These are phyloP conservation scores for Agrocybe pediades DNA, from an alignment of 768 basidiomycete genomes.

Conservation along the genomic window DNA sequence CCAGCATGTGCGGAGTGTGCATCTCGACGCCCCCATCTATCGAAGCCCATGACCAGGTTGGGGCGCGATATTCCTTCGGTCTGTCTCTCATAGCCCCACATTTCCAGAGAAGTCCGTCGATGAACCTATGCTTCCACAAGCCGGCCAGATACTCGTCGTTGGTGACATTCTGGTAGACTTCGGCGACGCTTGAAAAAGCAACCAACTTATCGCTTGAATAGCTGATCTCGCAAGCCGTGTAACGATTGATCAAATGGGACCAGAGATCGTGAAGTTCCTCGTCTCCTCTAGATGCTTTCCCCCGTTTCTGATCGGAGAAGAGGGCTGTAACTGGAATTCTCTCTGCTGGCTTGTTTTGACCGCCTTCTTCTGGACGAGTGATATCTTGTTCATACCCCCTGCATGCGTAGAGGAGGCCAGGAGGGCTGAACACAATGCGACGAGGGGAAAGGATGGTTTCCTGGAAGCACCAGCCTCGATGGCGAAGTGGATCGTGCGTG, in stretches of 20 bases:
- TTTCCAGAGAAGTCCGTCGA: slow-evolving; percentile 5
- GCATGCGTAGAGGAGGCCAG: background rate
- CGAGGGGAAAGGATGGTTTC: background rate
- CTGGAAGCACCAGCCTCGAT: slow-evolving; percentile 1
- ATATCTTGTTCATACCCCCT: background rate
- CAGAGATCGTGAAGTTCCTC: background rate
- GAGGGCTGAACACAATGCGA: background rate
- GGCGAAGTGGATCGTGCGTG: background rate
- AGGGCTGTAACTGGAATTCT: background rate
- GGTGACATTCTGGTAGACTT: background rate
- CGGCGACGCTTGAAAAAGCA: slow-evolving; percentile 1
- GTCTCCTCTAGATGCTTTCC: background rate
- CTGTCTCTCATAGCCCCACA: background rate
- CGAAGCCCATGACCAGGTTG: slow-evolving; percentile 11
- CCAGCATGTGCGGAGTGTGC: background rate
- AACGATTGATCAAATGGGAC: background rate
- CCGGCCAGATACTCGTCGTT: slow-evolving; percentile 6
- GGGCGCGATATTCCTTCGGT: slow-evolving; percentile 5
- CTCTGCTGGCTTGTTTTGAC: background rate
- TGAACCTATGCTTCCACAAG: background rate
- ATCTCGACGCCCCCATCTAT: background rate
- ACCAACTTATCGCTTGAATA: background rate
- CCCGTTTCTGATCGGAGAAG: background rate
- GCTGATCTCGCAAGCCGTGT: background rate
- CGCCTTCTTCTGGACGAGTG: background rate